Conservation (phyloP, 2,329 filamentous ascomycete species). For the Byssoonygena ceratinophila region DNA sequence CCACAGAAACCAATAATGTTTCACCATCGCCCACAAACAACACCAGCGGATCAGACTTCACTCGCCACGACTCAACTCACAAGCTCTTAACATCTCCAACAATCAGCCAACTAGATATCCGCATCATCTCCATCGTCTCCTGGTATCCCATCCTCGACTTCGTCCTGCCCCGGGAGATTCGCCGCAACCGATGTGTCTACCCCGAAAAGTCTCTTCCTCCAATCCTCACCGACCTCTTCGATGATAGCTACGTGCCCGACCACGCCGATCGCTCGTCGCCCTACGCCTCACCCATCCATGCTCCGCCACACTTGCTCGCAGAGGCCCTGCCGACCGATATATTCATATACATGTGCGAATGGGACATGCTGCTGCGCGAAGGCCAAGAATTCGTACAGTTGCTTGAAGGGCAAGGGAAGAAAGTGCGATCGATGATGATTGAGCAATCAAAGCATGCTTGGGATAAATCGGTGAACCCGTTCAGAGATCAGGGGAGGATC, state of each 20-base stretch:
- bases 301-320: conserved; percentile 43
- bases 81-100: conserved; percentile 16
- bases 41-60: conserved; percentile 8
- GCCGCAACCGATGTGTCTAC: conserved; percentile 45
- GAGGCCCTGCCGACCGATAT: conserved; percentile 49
- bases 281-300: conserved; percentile 50
- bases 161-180: conserved; percentile 48
- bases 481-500: conserved; percentile 35
- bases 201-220: conserved; percentile 41
- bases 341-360: conserved; percentile 54
- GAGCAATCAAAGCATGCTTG: conserved; percentile 39
- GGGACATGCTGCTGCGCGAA: conserved; percentile 56
- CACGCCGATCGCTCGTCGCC: conserved; percentile 44
- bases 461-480: conserved; percentile 42
- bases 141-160: conserved; percentile 57
- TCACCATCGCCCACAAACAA: conserved; percentile 4
- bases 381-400: conserved; percentile 39
- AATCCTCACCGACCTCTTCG: conserved; percentile 42
- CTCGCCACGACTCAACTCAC: conserved; percentile 17
- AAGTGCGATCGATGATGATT: conserved; percentile 38
- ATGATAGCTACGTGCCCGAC: conserved; percentile 39
- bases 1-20: conserved; percentile 8
- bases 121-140: conserved; percentile 47
- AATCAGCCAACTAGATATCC: conserved; percentile 32
- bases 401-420: conserved; percentile 35